Base-by-base conservation (phyloP, 306 rosid genomes). In the Hippophae rhamnoides region DNA sequence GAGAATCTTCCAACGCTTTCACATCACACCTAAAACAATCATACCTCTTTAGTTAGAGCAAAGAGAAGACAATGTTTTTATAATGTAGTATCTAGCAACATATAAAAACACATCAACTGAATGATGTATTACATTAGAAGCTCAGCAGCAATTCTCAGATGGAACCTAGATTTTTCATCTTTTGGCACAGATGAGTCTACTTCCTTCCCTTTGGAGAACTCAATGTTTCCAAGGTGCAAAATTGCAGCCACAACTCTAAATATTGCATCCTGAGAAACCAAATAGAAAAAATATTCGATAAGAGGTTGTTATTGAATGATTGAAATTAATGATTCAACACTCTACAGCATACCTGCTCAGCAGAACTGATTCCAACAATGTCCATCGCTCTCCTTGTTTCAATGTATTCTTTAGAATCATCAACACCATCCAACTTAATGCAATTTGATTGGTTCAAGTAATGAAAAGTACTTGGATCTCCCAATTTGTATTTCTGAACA, bases 161-260 rank as follows among this genome's bases (percentile, higher is more conserved):
- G 99, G 67, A 75, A 84, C 85, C 69, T 52, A 60, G 99, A 93
- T 71, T 89, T 93, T 69, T 89, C 94, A 65, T 89, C 95, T 75
- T 89, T 93, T 59, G 97, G 97, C 69, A 47, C 10, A 63, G 97
- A 89, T 12, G 99, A 93, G 78, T 93, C 99, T 6, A 67, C 66
- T 80, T 93, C 99, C 72, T 77, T 63, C 70, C 99, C 99, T 75
- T 93, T 93, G 43, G 89, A 66, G 81, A 93, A 93, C 69, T 93
- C 97, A 72, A 93, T 82, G 72, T 93, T 93, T 46, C 99, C 99
- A 53, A 93, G 90, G 76, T 93, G 99, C 77, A 93, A 82, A 76
- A 93, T 75, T 57, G 97, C 95, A 57, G 99, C 99, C 78, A 89
- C 94, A 63, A 93, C 99, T 73, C 87, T 94, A 79, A 93, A 93